Evolutionary conservation across 2,329 filamentous ascomycete species (phyloP), one percentile per base, ranked within the genome.

Genomic region (Parastagonospora avenae): DNA sequence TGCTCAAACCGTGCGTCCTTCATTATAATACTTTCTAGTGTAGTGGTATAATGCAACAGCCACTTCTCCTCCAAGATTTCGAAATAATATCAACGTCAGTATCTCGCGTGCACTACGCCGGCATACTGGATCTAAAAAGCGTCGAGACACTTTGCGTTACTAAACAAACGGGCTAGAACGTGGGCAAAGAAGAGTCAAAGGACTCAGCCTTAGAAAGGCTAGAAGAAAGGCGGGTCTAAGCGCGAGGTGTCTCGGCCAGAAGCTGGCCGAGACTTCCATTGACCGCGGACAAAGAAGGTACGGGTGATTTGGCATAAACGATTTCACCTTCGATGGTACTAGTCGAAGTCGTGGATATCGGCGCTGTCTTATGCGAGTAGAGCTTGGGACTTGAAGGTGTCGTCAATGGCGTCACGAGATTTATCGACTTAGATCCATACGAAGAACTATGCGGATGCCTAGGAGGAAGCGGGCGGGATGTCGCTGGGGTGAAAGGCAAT

Each of bases 361-460:
- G 64, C n/a, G 57, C 55, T 10, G 65, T 63, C 52, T 74, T 73
- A 33, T 71, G 52, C 14, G 68, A 71, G 45, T 72, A 72, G 8
- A 63, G 60, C 19, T 66, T 67, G 11, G 70, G 63, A 63, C 66
- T 72, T 36, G 68, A 67, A 2, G 73, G 62, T 5, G 68, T 61
- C 2, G 69, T 71, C 55, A 75, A 65, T 4, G 76, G 75, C 16
- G 72, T 76, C 29, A 79, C 77, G 6, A 80, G 73, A 35, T 79
- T 76, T 46, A 78, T 74, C 1, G 72, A 75, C 51, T 70, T 69
- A n/a, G 70, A 70, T 30, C 70, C 69, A 54, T 74, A 76, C 7
- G 70, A 75, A 11, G 69, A 66, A 41, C 65, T 68, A 44, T 73
- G 64, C 14, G 74, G 74, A 57, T 68, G 74, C 56, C 74, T 68